These are phyloP conservation scores for Lasiodiplodia sp. DNA, from an alignment of 2,329 filamentous ascomycete genomes.

Conservation along the genomic window DNA sequence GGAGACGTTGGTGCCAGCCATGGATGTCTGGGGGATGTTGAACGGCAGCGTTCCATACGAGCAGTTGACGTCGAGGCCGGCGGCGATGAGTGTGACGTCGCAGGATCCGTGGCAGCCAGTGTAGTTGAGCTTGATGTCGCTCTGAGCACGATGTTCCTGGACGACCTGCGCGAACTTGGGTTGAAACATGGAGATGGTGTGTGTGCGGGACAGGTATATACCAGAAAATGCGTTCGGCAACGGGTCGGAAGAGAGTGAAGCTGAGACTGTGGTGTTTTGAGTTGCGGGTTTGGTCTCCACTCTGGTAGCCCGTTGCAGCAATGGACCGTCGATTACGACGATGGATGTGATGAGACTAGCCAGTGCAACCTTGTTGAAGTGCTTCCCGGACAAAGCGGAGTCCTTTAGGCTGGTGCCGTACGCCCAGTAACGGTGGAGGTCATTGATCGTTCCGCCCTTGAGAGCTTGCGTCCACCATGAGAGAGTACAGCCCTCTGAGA, in stretches of 20 bases:
- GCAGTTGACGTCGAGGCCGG: neutral
- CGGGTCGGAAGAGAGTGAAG: neutral
- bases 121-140: neutral
- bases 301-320: conserved; percentile 1
- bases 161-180: neutral
- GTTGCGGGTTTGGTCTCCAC: neutral
- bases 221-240: conserved; percentile 1
- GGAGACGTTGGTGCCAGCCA: no score
- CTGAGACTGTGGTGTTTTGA: neutral
- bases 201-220: neutral
- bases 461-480: conserved; percentile 13
- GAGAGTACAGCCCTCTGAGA: neutral
- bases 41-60: neutral
- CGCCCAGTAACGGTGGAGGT: conserved; percentile 3
- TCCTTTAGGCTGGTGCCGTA: neutral
- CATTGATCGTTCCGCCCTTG: neutral
- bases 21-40: no score
- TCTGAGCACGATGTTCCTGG: neutral
- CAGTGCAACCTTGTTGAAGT: conserved; percentile 9
- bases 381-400: neutral
- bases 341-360: conserved; percentile 2
- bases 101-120: neutral
- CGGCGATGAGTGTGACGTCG: neutral
- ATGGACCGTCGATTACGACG: neutral
- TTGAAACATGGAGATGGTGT: neutral